Conservation (phyloP, 2,329 filamentous ascomycete species). For the Fusarium sp. region DNA sequence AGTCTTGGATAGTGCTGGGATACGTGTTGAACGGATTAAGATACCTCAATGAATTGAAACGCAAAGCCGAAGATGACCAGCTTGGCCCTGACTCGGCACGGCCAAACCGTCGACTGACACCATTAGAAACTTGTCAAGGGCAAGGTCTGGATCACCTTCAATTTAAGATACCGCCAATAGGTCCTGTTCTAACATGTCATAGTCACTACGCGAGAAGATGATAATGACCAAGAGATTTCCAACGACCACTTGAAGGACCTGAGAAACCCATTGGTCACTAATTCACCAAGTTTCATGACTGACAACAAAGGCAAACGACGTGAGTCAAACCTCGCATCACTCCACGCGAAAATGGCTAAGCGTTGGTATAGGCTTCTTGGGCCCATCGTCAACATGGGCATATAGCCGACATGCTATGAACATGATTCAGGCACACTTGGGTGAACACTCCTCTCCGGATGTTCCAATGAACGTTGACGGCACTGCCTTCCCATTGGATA, state of each 20-base stretch:
- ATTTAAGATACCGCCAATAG: too few species aligned
- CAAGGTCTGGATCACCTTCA: background rate
- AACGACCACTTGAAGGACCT: background rate
- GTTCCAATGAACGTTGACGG: slow-evolving; percentile 12
- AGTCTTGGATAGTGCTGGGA: background rate
- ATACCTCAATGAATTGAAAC: slow-evolving; percentile 13
- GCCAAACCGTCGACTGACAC: background rate
- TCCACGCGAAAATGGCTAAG: background rate
- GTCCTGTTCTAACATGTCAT: background rate
- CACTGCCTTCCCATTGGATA: slow-evolving; percentile 4
- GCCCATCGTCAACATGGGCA: slow-evolving; percentile 18
- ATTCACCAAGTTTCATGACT: background rate
- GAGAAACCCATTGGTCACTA: background rate
- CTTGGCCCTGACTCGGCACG: background rate
- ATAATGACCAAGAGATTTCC: background rate
- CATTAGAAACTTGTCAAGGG: background rate
- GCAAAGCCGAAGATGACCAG: background rate
- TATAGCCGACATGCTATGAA: slow-evolving; percentile 17
- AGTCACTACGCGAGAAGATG: too few species aligned
- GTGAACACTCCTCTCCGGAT: background rate
- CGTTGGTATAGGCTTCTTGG: slow-evolving; percentile 1
- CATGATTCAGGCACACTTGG: slow-evolving; percentile 6
- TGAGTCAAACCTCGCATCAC: background rate
- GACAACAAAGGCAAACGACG: background rate
- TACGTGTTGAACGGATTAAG: background rate